Evolutionary conservation across 2,329 filamentous ascomycete genomes (phyloP).

Genomic region (Macrophomina phaseolina): DNA sequence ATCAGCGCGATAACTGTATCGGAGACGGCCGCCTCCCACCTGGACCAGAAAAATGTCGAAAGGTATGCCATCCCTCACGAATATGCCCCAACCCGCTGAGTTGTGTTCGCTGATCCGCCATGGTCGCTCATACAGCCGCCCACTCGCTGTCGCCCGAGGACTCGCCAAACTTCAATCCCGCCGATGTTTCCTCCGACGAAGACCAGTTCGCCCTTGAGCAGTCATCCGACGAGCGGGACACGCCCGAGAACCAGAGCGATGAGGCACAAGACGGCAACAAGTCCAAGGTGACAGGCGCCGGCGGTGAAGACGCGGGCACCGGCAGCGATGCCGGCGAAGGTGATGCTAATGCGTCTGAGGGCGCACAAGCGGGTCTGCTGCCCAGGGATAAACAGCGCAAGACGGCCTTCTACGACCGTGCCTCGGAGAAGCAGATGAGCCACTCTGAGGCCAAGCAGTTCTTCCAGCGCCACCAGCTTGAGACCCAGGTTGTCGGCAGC

Average conservation of each 20-base stretch:
- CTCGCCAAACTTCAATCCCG: conserved; percentile 42
- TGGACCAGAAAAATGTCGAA: conserved; percentile 26
- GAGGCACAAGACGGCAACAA: conserved; percentile 32
- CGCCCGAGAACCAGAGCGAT: conserved; percentile 30
- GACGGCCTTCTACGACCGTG: conserved; percentile 91
- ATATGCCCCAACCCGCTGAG: conserved; percentile 4
- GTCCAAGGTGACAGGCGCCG: background rate
- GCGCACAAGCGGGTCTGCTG: conserved; percentile 45
- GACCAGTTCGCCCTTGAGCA: conserved; percentile 38
- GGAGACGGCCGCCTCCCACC: conserved; percentile 16
- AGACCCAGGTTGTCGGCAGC: conserved; percentile 53
- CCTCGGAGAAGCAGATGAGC: conserved; percentile 91
- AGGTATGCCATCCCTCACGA: conserved; percentile 10
- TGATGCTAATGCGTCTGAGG: conserved; percentile 34
- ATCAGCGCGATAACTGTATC: conserved; percentile 25
- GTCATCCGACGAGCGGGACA: conserved; percentile 34
- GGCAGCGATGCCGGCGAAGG: conserved; percentile 35
- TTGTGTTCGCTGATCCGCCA: background rate
- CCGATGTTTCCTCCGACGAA: conserved; percentile 43
- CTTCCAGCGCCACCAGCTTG: conserved; percentile 85
- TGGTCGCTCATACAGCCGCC: conserved; percentile 10
- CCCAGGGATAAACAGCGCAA: conserved; percentile 63
- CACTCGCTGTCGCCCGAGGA: conserved; percentile 41
- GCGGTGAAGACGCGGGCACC: conserved; percentile 27
- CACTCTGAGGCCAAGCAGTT: conserved; percentile 95